Percentiles rank a stretch among this genome's conserved stretches.
Evolutionary conservation across 1,284 basidiomycete genomes (phyloP).

Genomic region (Pascua sp.): DNA sequence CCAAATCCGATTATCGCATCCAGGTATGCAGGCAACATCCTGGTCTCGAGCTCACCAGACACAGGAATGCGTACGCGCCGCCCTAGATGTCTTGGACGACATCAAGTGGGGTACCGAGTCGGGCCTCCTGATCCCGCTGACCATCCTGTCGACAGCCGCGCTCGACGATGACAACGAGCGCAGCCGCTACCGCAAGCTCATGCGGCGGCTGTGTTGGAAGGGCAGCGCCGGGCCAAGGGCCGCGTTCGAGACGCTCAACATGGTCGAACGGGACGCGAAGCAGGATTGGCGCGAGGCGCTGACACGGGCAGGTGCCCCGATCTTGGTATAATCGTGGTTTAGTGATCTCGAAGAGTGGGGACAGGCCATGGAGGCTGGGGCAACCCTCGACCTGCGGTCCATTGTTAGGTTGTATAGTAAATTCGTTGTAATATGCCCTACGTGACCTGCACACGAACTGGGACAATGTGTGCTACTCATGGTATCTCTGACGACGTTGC

Average conservation of each 20-base stretch:
- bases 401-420: too few relatives aligned
- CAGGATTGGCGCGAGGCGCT: conserved; percentile 10
- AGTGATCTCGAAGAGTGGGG: too few relatives aligned
- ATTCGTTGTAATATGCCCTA: too few relatives aligned
- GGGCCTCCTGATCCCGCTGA: conserved; percentile 13
- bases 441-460: too few relatives aligned
- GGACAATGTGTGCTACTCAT: too few relatives aligned
- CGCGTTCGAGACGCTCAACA: conserved; percentile 8
- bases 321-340: conserved; percentile 9
- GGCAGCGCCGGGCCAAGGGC: conserved; percentile 16
- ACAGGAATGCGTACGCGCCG: conserved; percentile 10
- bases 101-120: conserved; percentile 19
- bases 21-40: neutral
- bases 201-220: conserved; percentile 19
- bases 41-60: neutral
- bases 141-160: conserved; percentile 7
- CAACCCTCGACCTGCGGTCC: too few relatives aligned
- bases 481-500: too few relatives aligned
- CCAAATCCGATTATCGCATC: conserved; percentile 3
- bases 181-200: conserved; percentile 7
- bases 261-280: conserved; percentile 2
- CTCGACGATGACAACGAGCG: conserved; percentile 4
- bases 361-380: too few relatives aligned
- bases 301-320: conserved; percentile 2
- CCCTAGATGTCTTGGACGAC: conserved; percentile 1